These are phyloP conservation scores for Paramecium pentaurelia DNA, from an alignment of 73 alveolate species.

Conservation along the genomic window DNA sequence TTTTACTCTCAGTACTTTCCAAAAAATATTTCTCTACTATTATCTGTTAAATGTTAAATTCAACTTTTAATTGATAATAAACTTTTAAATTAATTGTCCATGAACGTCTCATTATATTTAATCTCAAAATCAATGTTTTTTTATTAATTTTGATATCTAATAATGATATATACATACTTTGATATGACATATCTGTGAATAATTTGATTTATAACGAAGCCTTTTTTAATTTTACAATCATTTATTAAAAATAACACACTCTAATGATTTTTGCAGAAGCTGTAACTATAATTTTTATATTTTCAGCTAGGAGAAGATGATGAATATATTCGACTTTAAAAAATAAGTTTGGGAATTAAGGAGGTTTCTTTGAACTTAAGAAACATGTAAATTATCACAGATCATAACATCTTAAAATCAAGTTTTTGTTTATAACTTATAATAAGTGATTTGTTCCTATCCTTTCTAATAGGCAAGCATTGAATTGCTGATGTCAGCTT, in stretches of 20 bases:
- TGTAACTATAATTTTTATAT: background rate
- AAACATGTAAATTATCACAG: background rate
- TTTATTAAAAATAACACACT: background rate
- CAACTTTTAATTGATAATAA: background rate
- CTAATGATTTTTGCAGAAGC: background rate
- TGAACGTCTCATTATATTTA: background rate
- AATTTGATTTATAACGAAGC: background rate
- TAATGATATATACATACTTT: background rate
- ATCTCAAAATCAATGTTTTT: background rate
- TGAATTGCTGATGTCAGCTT: background rate
- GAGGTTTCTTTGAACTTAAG: background rate
- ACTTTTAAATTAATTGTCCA: background rate
- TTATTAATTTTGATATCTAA: background rate
- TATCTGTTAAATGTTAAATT: background rate
- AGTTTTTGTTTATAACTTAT: background rate
- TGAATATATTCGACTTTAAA: background rate
- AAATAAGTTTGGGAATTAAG: background rate
- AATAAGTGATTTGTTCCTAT: background rate
- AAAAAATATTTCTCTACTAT: background rate
- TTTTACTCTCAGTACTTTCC: background rate
- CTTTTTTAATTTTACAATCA: background rate
- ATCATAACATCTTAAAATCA: background rate
- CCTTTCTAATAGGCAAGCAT: constrained; percentile 26
- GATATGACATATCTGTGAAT: background rate
- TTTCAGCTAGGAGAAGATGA: background rate